Evolutionary conservation across 768 basidiomycete genomes (phyloP).

Genomic region (Chlorophyllum brunneum): DNA sequence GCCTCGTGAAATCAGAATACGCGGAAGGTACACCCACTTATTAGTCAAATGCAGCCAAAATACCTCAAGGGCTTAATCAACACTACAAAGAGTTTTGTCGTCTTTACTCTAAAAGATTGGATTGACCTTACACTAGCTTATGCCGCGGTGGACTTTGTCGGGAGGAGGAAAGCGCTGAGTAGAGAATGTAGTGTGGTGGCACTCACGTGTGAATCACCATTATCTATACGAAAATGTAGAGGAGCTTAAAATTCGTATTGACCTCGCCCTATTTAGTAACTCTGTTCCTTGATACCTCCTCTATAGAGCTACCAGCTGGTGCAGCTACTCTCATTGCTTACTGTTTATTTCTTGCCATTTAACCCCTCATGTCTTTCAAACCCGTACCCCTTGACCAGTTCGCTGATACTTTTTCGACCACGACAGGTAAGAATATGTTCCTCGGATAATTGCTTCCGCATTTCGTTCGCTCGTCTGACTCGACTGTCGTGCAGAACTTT

Average conservation of each 20-base stretch:
- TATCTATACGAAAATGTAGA: constrained; percentile 3
- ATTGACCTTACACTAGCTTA: no score
- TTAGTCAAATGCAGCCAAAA: no score
- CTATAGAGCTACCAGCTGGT: neutral
- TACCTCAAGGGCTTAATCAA: no score
- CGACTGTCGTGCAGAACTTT: constrained; percentile 60
- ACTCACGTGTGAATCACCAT: constrained; percentile 2
- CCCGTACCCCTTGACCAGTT: constrained; percentile 45
- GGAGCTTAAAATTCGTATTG: neutral
- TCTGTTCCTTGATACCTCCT: neutral
- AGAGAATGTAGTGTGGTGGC: neutral
- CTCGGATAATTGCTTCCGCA: neutral
- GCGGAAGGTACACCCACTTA: no score
- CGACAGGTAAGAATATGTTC: constrained; percentile 42
- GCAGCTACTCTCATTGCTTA: neutral
- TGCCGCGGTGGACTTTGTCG: no score
- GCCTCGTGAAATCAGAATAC: no score
- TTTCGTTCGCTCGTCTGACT: neutral
- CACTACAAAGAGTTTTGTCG: no score
- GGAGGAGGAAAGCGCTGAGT: neutral
- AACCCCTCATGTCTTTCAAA: constrained; percentile 37
- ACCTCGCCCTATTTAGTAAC: neutral
- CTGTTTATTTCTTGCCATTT: neutral
- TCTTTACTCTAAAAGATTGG: no score
- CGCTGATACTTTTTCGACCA: constrained; percentile 38